phyloP scores from a whole-genome alignment of 345 rosid genomes.

The Turnera subulata region DNA sequence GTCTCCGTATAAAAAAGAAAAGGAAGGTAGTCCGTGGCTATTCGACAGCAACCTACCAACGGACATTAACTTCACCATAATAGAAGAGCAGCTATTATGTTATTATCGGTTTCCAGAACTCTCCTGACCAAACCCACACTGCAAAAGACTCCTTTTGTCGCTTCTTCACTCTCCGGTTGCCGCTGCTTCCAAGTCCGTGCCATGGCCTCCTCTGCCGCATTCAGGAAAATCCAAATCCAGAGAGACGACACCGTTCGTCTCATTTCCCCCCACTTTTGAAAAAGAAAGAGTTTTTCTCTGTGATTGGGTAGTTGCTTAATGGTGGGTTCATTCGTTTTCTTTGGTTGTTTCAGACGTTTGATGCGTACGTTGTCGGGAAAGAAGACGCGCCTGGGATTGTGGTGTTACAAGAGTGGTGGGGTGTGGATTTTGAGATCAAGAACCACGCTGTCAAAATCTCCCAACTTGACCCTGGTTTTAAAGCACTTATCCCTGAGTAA shows the following conservation, averaged over 20 bases:
- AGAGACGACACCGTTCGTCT: conserved; percentile 73
- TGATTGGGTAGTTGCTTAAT: background rate
- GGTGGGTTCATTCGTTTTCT: background rate
- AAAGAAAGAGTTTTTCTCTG: background rate
- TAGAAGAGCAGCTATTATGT: too few species aligned
- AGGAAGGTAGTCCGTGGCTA: too few species aligned
- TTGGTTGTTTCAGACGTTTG: conserved; percentile 52
- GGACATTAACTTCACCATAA: too few species aligned
- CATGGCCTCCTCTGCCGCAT: conserved; percentile 62
- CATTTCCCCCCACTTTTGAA: background rate
- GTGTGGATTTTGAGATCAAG: conserved; percentile 91
- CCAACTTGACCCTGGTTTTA: conserved; percentile 72
- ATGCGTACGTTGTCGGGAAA: conserved; percentile 89
- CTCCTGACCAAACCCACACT: conserved; percentile 23
- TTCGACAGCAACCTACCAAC: too few species aligned
- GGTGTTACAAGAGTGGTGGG: conserved; percentile 99
- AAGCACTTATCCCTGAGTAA: conserved; percentile 92
- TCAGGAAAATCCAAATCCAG: conserved; percentile 77
- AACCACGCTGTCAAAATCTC: conserved; percentile 85
- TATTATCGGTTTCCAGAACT: conserved; percentile 31
- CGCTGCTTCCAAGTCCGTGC: conserved; percentile 43
- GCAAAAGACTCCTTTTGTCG: conserved; percentile 7
- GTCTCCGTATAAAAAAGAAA: too few species aligned
- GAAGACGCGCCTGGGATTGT: conserved; percentile 88
- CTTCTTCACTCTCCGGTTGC: conserved; percentile 12